Evolutionary conservation across 495 filamentous ascomycete species (phyloP).

Genomic region (Copromyces sp.): DNA sequence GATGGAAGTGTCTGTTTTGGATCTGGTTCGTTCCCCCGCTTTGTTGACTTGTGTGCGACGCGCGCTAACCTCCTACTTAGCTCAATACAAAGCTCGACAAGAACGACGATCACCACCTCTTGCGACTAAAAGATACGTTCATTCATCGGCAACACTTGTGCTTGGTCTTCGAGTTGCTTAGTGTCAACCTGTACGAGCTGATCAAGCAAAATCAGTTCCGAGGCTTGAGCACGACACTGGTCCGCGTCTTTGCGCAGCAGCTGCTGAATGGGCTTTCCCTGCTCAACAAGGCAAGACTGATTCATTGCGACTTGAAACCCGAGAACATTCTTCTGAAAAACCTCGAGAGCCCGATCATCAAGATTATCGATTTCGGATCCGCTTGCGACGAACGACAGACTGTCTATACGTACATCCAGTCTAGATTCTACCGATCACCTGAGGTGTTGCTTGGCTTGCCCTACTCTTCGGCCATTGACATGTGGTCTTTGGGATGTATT

Average conservation of each 20-base stretch:
- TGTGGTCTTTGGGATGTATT: conserved; percentile 99
- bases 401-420: conserved; percentile 99
- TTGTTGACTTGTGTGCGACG: background rate
- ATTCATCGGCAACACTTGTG: conserved; percentile 97
- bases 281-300: conserved; percentile 91
- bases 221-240: conserved; percentile 91
- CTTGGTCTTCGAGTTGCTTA: conserved; percentile 92
- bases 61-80: conserved; percentile 33
- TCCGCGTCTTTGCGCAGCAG: conserved; percentile 97
- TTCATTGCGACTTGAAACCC: conserved; percentile 97
- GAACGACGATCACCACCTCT: conserved; percentile 96
- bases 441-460: conserved; percentile 91
- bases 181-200: conserved; percentile 95
- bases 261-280: conserved; percentile 84
- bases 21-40: conserved; percentile 54
- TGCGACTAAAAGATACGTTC: conserved; percentile 95
- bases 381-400: conserved; percentile 98
- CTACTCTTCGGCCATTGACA: conserved; percentile 97
- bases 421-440: conserved; percentile 93
- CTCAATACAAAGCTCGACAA: conserved; percentile 98
- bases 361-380: conserved; percentile 99
- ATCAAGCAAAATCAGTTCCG: conserved; percentile 99
- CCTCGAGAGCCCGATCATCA: conserved; percentile 98
- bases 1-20: conserved; percentile 99
- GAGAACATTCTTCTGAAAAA: conserved; percentile 99